A percentile compares a stretch with the other conserved stretches of the same genome.
Evolutionary conservation across 139 green algal genomes (phyloP).

Genomic region (Micromonas pusilla): DNA sequence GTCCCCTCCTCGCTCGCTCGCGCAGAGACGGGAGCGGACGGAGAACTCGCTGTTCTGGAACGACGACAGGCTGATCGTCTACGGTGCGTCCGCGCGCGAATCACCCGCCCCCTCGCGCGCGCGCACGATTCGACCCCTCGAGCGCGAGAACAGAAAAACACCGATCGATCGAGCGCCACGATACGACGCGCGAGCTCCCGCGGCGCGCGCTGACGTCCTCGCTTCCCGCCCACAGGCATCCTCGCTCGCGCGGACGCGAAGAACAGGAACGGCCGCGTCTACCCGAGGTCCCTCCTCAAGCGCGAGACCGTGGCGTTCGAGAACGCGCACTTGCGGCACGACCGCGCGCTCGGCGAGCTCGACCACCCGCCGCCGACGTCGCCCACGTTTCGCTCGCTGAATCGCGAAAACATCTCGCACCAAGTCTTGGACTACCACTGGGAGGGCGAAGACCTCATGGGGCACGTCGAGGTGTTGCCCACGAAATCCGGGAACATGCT

Average conservation of each 20-base stretch:
- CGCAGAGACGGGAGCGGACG: too few relatives aligned
- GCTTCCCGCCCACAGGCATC: neutral
- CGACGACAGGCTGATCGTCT: neutral
- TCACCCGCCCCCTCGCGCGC: neutral
- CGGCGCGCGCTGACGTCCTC: neutral
- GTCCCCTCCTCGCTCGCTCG: too few relatives aligned
- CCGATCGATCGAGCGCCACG: too few relatives aligned
- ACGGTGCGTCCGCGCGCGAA: neutral
- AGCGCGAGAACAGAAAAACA: too few relatives aligned
- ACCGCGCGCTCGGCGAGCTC: conserved; percentile 17
- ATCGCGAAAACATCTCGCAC: conserved; percentile 1
- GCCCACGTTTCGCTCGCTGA: neutral
- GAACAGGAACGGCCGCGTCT: conserved; percentile 61
- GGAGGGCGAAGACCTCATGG: conserved; percentile 54
- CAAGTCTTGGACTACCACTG: conserved; percentile 54
- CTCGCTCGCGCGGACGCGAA: conserved; percentile 49
- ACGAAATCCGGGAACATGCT: conserved; percentile 56
- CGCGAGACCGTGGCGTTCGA: neutral
- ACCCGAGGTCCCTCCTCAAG: conserved; percentile 42
- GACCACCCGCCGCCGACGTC: conserved; percentile 22
- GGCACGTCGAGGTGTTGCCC: conserved; percentile 57
- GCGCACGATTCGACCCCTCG: neutral
- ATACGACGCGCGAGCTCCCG: too few relatives aligned
- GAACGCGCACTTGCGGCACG: neutral
- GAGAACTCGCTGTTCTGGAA: neutral